Evolutionary conservation across 2,329 filamentous ascomycete species (phyloP), one percentile per base, ranked within the genome.

Genomic region (Cladophialophora exuberans): DNA sequence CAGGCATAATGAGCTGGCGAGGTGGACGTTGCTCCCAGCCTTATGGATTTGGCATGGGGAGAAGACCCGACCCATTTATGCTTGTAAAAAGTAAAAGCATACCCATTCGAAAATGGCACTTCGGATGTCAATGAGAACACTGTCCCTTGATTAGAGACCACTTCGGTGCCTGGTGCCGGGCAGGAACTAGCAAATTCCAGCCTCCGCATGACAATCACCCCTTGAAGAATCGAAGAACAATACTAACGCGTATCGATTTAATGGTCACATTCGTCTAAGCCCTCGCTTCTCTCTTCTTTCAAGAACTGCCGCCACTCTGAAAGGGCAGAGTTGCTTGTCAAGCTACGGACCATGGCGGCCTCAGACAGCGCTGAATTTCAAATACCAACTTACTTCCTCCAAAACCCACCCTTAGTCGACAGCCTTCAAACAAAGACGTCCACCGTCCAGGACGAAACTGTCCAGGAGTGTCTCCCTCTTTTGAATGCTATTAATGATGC

Each of bases 401-500:
- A 72, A 52, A 72, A 73, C 35, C 86, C 88, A 10, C 77, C 78
- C 15, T 82, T 96, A 62, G 77, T 75, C 52, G 91, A 96, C 67
- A 61, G 66, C 13, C 77, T 92, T 46, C 69, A 74, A 44, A 94
- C 91, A 3, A 76, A 82, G 56, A 89, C 88, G 20, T 90, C 88
- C 1, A 68, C 72, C 45, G 69, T 83, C 23, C 90, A 96, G 71
- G 80, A 87, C 55, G 76, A 83, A 52, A 93, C 88, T 0, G 76
- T 90, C 51, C 72, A 83, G 31, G 80, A 82, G 65, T 89, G 89
- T 65, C 73, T 91, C 25, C 86, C 87, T 1, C 87, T 85, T 61
- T 77, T 96, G 13, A 68, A 66, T 46, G 69, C 71, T n/a, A 78
- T 74, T 36, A 39, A 61, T 4, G 52, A 64, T 36, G 47, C 62